Evolutionary conservation across 257 asterid genomes (phyloP).

Genomic region (Paulownia fortunei): DNA sequence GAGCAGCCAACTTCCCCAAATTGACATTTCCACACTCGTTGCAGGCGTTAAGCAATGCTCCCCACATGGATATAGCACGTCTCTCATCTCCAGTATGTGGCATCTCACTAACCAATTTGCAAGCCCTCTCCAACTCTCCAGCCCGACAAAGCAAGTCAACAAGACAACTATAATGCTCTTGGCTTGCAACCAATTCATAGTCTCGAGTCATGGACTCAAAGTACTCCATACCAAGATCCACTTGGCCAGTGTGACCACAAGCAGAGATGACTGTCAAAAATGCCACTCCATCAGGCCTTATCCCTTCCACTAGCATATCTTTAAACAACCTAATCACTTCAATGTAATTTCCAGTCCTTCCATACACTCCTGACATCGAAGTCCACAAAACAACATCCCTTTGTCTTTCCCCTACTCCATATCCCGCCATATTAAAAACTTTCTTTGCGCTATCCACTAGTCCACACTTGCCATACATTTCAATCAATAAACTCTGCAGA

Average conservation of each 20-base stretch:
- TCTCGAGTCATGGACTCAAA: slow-evolving; percentile 67
- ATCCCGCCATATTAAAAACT: slow-evolving; percentile 60
- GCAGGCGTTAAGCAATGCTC: slow-evolving; percentile 80
- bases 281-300: slow-evolving; percentile 76
- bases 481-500: slow-evolving; percentile 77
- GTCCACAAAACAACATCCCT: slow-evolving; percentile 87
- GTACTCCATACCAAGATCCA: slow-evolving; percentile 69
- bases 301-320: slow-evolving; percentile 68
- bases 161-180: slow-evolving; percentile 85
- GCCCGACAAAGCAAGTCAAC: slow-evolving; percentile 84
- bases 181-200: slow-evolving; percentile 55
- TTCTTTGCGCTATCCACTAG: slow-evolving; percentile 56
- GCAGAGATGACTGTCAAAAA: slow-evolving; percentile 80
- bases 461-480: slow-evolving; percentile 91
- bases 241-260: slow-evolving; percentile 88
- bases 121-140: slow-evolving; percentile 80
- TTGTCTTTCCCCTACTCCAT: slow-evolving; percentile 35
- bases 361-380: slow-evolving; percentile 74
- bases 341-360: slow-evolving; percentile 61
- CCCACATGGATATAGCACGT: slow-evolving; percentile 71
- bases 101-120: slow-evolving; percentile 52
- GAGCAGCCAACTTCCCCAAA: slow-evolving; percentile 76
- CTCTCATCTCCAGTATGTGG: slow-evolving; percentile 36
- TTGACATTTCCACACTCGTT: slow-evolving; percentile 70
- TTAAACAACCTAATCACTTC: slow-evolving; percentile 60